Evolutionary conservation across 805 yeast species (phyloP).

Genomic region (Wickerhamiella galacta): DNA sequence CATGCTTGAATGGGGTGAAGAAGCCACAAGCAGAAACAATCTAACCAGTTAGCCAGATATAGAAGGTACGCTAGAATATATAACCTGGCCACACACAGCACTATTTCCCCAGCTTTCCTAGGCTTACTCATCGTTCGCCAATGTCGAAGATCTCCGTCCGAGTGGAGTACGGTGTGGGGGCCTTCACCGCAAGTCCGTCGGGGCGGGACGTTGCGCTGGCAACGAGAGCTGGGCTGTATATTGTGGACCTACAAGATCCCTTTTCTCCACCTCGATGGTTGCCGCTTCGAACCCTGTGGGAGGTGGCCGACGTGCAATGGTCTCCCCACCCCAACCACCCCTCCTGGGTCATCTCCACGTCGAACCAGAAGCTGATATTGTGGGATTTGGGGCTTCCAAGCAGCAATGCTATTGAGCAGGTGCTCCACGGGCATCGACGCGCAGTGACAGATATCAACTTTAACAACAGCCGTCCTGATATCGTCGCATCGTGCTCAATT

Average conservation of each 20-base stretch:
- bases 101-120: no score
- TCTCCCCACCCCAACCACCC: slow-evolving; percentile 78
- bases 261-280: slow-evolving; percentile 89
- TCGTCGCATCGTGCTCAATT: slow-evolving; percentile 81
- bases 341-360: slow-evolving; percentile 82
- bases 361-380: slow-evolving; percentile 85
- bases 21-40: no score
- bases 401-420: slow-evolving; percentile 64
- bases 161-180: slow-evolving; percentile 83
- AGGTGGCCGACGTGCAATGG: slow-evolving; percentile 98
- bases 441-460: slow-evolving; percentile 94
- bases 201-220: slow-evolving; percentile 92
- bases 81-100: no score
- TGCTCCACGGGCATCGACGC: slow-evolving; percentile 74
- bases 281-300: slow-evolving; percentile 88
- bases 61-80: no score
- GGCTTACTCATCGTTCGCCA: background rate
- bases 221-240: slow-evolving; percentile 65
- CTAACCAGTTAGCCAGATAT: no score
- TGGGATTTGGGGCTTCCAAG: slow-evolving; percentile 77
- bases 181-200: slow-evolving; percentile 76
- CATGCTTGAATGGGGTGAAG: slow-evolving; percentile 10
- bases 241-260: slow-evolving; percentile 91
- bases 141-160: slow-evolving; percentile 67
- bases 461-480: slow-evolving; percentile 72